Base-by-base conservation (phyloP, 2,329 filamentous ascomycete genomes). In the Acephala macrosclerotiorum region DNA sequence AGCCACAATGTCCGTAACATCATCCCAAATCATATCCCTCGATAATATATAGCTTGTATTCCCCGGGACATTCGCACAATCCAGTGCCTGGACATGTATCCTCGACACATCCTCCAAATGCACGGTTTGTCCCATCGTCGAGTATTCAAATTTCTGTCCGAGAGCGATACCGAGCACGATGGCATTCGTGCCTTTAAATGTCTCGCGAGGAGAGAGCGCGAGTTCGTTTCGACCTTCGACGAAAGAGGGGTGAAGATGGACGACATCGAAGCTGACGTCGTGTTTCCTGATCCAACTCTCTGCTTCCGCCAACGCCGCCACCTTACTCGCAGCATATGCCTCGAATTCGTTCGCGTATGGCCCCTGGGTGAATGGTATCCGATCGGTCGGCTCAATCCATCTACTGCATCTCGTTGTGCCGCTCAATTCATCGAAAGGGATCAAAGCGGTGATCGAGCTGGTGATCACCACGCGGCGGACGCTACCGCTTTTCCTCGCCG, bases 271-370 rank as follows among this genome's bases (percentile, higher is more conserved):
- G 14, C 33, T 16, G 35, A 60, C 62, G 18, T 66, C 49, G 2
- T 62, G 47, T 29, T 29, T 53, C 42, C 56, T 45, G 42, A 69
- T 65, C 66, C 75, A 77, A 6, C 64, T 53, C 26, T 62, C 66
- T 35, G 71, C 71, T 7, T 68, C 70, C 20, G 66, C 66, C 51
- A 71, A 69, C 25, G 75, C 66, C 0, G 73, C 66, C 1, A 68
- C 68, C 47, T 76, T 75, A 16, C 72, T 73, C 42, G 69, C 70
- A 40, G 65, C 72, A 57, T 76, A 76, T 9, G 74, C 75, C 65
- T 73, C 69, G 71, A 76, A 72, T 59, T 69, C 55, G 4, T 45
- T 20, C 51, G 40, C 36, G 42, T 61, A 65, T 11, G 60, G 59
- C 6, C 57, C 58, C 12, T 40, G 1, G 3, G 40, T 20, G 16